These are phyloP conservation scores for Albatrellus sp. DNA, from an alignment of 1,284 basidiomycete genomes.

Conservation along the genomic window DNA sequence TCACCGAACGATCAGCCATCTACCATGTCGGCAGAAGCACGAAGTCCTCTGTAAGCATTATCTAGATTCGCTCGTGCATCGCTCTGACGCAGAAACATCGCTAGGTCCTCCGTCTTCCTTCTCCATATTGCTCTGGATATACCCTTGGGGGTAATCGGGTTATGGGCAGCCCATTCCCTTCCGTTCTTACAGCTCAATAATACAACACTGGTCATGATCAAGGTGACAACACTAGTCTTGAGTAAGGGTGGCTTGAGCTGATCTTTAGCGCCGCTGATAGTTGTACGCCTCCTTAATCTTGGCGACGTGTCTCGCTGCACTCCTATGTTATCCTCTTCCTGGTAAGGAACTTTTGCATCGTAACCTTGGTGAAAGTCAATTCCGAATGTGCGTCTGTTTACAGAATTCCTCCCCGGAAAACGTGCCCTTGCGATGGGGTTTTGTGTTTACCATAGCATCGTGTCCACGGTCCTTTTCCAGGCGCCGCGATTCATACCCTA, in stretches of 20 bases:
- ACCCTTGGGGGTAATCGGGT: constrained; percentile 62
- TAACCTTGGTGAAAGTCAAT: not conserved
- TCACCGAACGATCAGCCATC: too few species aligned
- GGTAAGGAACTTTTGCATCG: constrained; percentile 24
- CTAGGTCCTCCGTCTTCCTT: constrained; percentile 56
- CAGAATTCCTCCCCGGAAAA: constrained; percentile 77
- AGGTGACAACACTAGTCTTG: constrained; percentile 29
- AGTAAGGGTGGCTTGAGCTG: constrained; percentile 3
- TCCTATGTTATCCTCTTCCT: constrained; percentile 55
- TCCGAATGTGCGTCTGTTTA: not conserved
- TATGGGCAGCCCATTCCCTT: constrained; percentile 47
- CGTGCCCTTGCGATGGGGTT: constrained; percentile 67
- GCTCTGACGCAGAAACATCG: not conserved
- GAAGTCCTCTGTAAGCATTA: constrained; percentile 9
- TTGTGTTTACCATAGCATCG: constrained; percentile 64
- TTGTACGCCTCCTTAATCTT: constrained; percentile 50
- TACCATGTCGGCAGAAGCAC: not conserved
- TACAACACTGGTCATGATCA: constrained; percentile 62
- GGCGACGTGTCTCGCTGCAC: constrained; percentile 41
- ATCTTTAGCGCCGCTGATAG: constrained; percentile 19
- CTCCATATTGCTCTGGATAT: constrained; percentile 68
- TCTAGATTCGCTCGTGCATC: not conserved
- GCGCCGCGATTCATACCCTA: constrained; percentile 70
- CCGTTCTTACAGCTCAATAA: constrained; percentile 74
- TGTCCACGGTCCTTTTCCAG: constrained; percentile 64